These are phyloP conservation scores for Didymella lethalis DNA, from an alignment of 2,329 filamentous ascomycete species.

Conservation along the genomic window DNA sequence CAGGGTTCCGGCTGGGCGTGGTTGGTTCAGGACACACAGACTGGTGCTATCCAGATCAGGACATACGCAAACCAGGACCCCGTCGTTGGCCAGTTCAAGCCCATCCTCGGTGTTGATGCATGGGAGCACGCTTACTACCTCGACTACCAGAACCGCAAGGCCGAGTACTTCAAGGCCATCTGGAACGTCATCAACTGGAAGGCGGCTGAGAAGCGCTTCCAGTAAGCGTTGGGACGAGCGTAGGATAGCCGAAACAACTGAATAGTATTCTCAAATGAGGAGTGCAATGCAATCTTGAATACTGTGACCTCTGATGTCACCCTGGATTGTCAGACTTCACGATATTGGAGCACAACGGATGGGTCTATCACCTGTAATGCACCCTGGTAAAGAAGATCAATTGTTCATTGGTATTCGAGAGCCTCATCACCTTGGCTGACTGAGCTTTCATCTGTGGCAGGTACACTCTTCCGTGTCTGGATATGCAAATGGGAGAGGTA, in stretches of 20 bases:
- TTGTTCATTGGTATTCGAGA: neutral
- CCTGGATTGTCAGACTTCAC: neutral
- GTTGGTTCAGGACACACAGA: slow-evolving; percentile 69
- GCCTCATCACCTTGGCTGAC: neutral
- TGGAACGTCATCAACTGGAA: slow-evolving; percentile 98
- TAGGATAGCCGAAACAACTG: slow-evolving; percentile 6
- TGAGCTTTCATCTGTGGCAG: neutral
- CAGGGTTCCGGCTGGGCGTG: slow-evolving; percentile 72
- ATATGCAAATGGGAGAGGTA: neutral
- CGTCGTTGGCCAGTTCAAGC: slow-evolving; percentile 81
- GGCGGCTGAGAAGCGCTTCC: slow-evolving; percentile 79
- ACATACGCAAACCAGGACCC: slow-evolving; percentile 90
- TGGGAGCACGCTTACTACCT: slow-evolving; percentile 98
- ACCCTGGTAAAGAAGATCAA: neutral
- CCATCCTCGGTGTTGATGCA: slow-evolving; percentile 87
- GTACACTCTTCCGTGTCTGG: neutral
- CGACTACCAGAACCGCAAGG: slow-evolving; percentile 97
- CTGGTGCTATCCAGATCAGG: slow-evolving; percentile 67
- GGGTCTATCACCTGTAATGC: neutral
- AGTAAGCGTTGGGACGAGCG: slow-evolving; percentile 47
- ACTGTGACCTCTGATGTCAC: neutral
- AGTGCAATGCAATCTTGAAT: neutral
- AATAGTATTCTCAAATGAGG: neutral
- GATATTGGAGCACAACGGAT: neutral
- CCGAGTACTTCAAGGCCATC: slow-evolving; percentile 90